Evolutionary conservation across 257 asterid genomes (phyloP), one percentile per base, ranked within the genome.

Genomic region (Misopates orontium): DNA sequence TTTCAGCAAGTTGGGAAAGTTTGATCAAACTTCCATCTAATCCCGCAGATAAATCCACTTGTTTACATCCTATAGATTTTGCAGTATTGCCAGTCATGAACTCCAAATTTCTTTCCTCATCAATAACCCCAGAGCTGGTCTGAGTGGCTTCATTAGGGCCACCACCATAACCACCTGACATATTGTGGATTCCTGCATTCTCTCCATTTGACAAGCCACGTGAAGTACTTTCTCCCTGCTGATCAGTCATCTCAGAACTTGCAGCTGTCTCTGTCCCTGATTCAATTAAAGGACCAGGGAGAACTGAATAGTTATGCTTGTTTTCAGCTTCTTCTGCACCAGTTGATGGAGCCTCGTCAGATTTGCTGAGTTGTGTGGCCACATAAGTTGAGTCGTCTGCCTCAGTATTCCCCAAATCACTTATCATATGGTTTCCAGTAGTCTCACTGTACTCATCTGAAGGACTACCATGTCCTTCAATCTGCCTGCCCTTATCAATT

Each of bases 1-100:
- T 70, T 66, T 79, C 95, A 18, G 93, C 93, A 79, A 88, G 89
- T 77, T 83, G 88, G 68, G 89, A 82, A 67, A 92, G 85, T 71
- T 84, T 82, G 74, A 90, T 72, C 67, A 73, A 77, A 67, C 86
- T 69, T 57, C 84, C 87, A 79, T 78, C 87, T 77, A 77, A 69
- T 54, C 77, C 72, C 8, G 89, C 69, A n/a, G 96, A 82, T 71
- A 86, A 69, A 68, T 79, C 80, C 69, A 86, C 78, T 68, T 67
- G 68, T 71, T 71, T 85, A 56, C 75, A 71, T 57, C 79, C 85
- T 36, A 72, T 39, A 67, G 83, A 58, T 19, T 64, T 66, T 45
- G 53, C 84, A 65, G 53, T 66, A 22, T 41, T 79, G 63, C 70
- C 75, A 63, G 41, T 58, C 42, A 47, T 65, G 51, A 41, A 57